phyloP scores from a whole-genome alignment of 225 moss, liverwort and hornwort genomes.

The Marchantia paleacea region DNA sequence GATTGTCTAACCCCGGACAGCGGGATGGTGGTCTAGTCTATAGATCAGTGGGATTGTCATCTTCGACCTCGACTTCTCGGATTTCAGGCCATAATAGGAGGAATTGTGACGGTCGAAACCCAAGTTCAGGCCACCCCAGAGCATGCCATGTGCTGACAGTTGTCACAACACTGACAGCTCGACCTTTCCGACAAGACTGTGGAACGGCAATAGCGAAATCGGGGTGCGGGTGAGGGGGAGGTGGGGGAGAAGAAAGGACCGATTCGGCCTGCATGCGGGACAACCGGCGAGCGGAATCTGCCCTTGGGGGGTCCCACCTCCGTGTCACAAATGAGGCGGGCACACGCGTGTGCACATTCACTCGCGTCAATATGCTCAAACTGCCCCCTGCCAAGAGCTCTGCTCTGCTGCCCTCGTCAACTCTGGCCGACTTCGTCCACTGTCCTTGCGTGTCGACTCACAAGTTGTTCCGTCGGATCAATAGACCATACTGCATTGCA shows the following conservation, averaged over 20 bases:
- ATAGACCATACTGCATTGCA: not conserved
- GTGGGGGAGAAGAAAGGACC: not conserved
- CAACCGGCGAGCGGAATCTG: conserved; percentile 5
- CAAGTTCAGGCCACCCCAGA: not conserved
- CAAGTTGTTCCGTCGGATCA: not conserved
- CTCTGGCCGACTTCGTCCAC: not conserved
- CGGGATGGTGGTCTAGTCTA: not conserved
- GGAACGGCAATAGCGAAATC: not conserved
- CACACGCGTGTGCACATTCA: not conserved
- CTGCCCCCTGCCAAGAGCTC: not conserved
- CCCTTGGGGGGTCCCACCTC: not conserved
- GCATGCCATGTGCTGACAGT: not conserved
- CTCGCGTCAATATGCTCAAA: not conserved
- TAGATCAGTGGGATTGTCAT: not conserved
- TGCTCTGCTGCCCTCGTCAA: too few species aligned
- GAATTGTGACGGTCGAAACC: not conserved
- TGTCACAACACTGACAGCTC: not conserved
- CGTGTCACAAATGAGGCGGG: not conserved
- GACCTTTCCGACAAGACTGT: not conserved
- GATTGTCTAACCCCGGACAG: not conserved
- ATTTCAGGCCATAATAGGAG: not conserved
- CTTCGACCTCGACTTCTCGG: not conserved
- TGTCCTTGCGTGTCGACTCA: not conserved
- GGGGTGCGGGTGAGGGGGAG: too few species aligned
- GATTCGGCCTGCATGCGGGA: conserved; percentile 3